Evolutionary conservation across 2,329 filamentous ascomycete species (phyloP).

Genomic region (Aspergillus hortae): DNA sequence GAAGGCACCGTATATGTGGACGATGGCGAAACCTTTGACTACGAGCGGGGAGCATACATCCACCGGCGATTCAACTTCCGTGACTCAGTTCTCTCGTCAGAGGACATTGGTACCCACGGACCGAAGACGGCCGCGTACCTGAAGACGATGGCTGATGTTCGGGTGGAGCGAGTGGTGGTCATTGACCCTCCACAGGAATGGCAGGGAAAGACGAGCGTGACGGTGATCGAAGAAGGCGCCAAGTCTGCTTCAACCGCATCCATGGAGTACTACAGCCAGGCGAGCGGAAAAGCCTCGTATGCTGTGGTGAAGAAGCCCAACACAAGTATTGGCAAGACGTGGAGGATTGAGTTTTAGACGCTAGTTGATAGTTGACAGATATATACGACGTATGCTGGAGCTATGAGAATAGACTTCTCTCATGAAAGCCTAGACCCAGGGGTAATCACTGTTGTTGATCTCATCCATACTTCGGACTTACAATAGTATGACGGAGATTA

Average conservation of each 20-base stretch:
- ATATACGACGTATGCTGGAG: not conserved
- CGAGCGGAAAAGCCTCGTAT: slow-evolving; percentile 56
- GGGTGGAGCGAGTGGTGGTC: slow-evolving; percentile 78
- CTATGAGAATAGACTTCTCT: not conserved
- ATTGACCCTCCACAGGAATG: slow-evolving; percentile 74
- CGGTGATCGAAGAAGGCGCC: slow-evolving; percentile 45
- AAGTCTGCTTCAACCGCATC: slow-evolving; percentile 48
- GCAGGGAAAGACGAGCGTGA: slow-evolving; percentile 60
- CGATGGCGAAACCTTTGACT: slow-evolving; percentile 90
- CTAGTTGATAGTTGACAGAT: not conserved
- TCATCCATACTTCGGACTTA: not conserved
- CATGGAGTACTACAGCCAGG: slow-evolving; percentile 54
- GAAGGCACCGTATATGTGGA: slow-evolving; percentile 84
- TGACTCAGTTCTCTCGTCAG: slow-evolving; percentile 61
- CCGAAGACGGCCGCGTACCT: slow-evolving; percentile 69
- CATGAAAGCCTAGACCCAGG: too few relatives aligned
- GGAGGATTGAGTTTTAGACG: slow-evolving; percentile 57
- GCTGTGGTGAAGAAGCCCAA: slow-evolving; percentile 62
- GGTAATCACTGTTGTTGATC: not conserved
- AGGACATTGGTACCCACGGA: slow-evolving; percentile 61
- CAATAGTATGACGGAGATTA: not conserved
- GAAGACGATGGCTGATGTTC: slow-evolving; percentile 72
- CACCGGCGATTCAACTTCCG: slow-evolving; percentile 73
- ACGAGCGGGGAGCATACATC: slow-evolving; percentile 80
- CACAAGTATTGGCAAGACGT: slow-evolving; percentile 60